These are phyloP conservation scores for Datura wrightii DNA, from an alignment of 257 asterid genomes.

Conservation along the genomic window DNA sequence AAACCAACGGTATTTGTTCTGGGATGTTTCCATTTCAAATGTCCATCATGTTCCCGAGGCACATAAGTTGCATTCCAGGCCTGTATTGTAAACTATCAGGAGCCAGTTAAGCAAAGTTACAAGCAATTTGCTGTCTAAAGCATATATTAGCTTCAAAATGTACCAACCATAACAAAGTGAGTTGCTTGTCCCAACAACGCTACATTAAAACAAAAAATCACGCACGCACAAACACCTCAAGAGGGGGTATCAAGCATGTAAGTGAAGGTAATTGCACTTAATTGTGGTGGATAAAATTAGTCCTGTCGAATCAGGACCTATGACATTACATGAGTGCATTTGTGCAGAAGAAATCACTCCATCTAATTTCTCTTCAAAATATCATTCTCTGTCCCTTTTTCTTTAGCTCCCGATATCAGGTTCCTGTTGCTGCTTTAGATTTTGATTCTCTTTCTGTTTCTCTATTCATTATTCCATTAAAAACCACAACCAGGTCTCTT, in stretches of 20 bases:
- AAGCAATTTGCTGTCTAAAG: not conserved
- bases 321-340: constrained; percentile 17
- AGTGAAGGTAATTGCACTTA: constrained; percentile 20
- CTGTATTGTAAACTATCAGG: no score
- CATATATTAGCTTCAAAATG: constrained; percentile 2
- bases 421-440: no score
- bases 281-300: constrained; percentile 12
- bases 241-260: constrained; percentile 19
- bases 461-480: no score
- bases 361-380: constrained; percentile 22
- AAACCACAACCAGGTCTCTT: no score
- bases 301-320: constrained; percentile 1
- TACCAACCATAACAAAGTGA: constrained; percentile 26
- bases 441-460: no score
- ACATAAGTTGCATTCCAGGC: no score
- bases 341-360: constrained; percentile 22
- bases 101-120: no score
- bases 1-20: no score
- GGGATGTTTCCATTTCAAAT: no score
- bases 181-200: not conserved
- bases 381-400: no score
- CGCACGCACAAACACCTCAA: not conserved
- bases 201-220: not conserved
- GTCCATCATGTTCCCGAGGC: no score
- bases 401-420: no score